phyloP scores from a whole-genome alignment of 495 filamentous ascomycete genomes.

The Jackrogersella multiformis region DNA sequence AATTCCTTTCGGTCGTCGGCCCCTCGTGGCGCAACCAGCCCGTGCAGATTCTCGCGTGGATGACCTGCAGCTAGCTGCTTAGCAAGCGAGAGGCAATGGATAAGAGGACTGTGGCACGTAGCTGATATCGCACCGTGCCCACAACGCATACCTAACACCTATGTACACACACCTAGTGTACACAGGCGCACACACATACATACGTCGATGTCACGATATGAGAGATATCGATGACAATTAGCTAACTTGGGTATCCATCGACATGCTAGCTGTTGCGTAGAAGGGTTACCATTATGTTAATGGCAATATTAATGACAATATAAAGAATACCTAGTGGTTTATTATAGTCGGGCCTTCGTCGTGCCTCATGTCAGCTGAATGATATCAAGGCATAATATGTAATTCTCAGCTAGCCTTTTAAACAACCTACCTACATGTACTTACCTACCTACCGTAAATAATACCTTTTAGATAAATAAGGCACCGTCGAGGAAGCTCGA shows the following conservation, averaged over 20 bases:
- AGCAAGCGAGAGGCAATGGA: conserved; percentile 11
- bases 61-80: conserved; percentile 39
- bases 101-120: conserved; percentile 23
- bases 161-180: not conserved
- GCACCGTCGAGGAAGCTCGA: not conserved
- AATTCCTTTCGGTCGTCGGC: conserved; percentile 43
- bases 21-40: conserved; percentile 41
- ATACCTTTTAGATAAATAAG: not conserved
- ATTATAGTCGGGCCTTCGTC: conserved; percentile 8
- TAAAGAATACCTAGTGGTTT: conserved; percentile 10
- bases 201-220: not conserved
- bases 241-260: conserved; percentile 4
- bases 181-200: too few species aligned
- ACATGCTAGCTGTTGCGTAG: not conserved
- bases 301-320: conserved; percentile 11
- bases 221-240: conserved; percentile 11
- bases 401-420: conserved; percentile 35
- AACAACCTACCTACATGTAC: too few species aligned
- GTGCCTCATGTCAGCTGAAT: conserved; percentile 35
- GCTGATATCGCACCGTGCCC: conserved; percentile 30
- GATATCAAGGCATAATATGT: conserved; percentile 35
- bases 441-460: too few species aligned
- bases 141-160: not conserved
- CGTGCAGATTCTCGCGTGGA: conserved; percentile 45
- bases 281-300: conserved; percentile 3